These are phyloP conservation scores for Pleurotus tuber-regium DNA, from an alignment of 768 basidiomycete species.

Conservation along the genomic window DNA sequence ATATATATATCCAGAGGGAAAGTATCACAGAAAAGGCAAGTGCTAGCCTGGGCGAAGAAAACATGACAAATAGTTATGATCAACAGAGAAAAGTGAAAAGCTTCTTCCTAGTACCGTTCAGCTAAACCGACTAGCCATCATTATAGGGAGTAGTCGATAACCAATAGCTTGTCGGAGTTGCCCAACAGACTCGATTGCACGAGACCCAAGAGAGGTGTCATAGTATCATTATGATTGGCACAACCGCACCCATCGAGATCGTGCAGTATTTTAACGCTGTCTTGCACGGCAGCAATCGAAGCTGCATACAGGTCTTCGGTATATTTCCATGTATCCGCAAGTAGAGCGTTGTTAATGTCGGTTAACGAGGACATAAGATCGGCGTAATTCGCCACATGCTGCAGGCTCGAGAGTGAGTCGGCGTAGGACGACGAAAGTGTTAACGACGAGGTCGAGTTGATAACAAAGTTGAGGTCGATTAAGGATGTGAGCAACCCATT, in stretches of 20 bases:
- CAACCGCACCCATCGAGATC: conserved; percentile 4
- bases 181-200: conserved; percentile 5
- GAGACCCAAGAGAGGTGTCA: conserved; percentile 1
- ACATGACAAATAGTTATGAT: neutral
- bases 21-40: neutral
- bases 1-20: too few relatives aligned
- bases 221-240: neutral
- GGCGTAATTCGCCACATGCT: neutral
- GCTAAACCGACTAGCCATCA: too few relatives aligned
- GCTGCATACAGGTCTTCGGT: neutral
- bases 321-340: neutral
- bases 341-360: neutral
- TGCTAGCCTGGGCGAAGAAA: neutral
- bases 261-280: neutral
- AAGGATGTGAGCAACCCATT: neutral
- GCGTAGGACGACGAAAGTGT: neutral
- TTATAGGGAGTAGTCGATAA: too few relatives aligned
- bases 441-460: neutral
- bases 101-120: neutral
- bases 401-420: neutral
- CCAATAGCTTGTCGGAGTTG: neutral
- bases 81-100: neutral
- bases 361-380: neutral
- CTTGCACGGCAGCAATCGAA: neutral
- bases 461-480: neutral